These are phyloP conservation scores for Yamadazyma pseudoaaseri DNA, from an alignment of 1,139 yeast genomes.

Conservation along the genomic window DNA sequence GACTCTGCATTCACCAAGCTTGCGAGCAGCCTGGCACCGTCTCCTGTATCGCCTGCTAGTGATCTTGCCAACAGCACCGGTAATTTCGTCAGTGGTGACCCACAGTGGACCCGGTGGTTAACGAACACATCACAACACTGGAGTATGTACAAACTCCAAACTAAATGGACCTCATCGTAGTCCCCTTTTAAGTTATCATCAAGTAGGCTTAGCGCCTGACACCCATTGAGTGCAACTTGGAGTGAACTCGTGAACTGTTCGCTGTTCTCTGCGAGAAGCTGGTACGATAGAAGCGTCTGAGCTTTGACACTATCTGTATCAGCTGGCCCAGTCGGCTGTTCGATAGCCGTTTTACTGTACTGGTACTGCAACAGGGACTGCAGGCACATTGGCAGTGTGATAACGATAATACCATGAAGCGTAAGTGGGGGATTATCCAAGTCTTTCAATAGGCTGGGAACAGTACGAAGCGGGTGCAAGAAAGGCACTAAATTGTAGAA, in stretches of 20 bases:
- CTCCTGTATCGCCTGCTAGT: background rate
- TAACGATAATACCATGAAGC: background rate
- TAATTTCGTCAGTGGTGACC: background rate
- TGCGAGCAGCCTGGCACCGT: conserved; percentile 1
- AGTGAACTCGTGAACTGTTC: no score
- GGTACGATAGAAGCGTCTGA: no score
- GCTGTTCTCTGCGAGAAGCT: no score
- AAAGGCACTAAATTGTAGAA: conserved; percentile 2
- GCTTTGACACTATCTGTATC: no score
- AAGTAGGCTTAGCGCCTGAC: no score
- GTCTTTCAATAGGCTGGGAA: conserved; percentile 1
- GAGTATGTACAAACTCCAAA: conserved; percentile 4
- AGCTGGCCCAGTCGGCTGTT: no score
- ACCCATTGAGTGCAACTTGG: no score
- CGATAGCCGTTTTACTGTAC: no score
- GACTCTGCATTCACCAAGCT: background rate
- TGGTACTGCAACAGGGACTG: no score
- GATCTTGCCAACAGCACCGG: conserved; percentile 3
- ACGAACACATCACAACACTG: conserved; percentile 2
- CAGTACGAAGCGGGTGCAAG: conserved; percentile 1
- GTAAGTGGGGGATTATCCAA: conserved; percentile 1
- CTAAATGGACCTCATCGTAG: conserved; percentile 3
- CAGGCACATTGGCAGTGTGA: no score
- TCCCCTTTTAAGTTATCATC: no score
- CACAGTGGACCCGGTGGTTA: conserved; percentile 1